Base-by-base conservation (phyloP, 2,329 filamentous ascomycete genomes). In the Annulohypoxylon truncatum region DNA sequence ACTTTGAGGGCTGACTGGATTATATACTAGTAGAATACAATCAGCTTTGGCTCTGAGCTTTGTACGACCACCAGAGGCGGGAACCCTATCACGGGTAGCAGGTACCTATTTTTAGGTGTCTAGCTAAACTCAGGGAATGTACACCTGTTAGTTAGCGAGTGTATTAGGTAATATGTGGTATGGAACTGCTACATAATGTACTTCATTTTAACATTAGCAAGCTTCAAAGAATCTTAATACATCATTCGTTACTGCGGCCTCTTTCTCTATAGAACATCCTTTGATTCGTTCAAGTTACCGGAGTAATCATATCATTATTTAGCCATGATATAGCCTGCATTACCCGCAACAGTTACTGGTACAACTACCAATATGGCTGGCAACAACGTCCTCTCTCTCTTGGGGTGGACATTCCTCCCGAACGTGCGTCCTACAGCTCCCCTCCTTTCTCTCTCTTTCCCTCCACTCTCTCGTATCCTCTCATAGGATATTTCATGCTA, bases 341-440 rank as follows among this genome's bases (percentile, higher is more conserved):
- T 47, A 4, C 56, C 15, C 12, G 46, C 42, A 62, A 42, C 12
- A 46, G 46, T 44, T 51, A 57, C 47, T 18, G 26, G 46, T 47
- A 44, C 52, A 35, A 60, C 53, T 59, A 62, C 55, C 51, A 38
- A 56, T 15, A 87, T 87, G 85, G 85, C 85, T 20, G 50, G 64
- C 42, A 75, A 63, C 29, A 77, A 81, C 56, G 71, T 86, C 53
- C 77, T 88, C 54, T 86, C 85, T 63, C 78, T 88, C 44, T 61
- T 87, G 72, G 85, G 85, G 73, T 88, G 86, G 86, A 80, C 80
- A 64, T 87, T 88, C 72, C 81, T 88, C 51, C 85, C 86, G 47
- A 80, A 81, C 55, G 85, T 87, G 77, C 51, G 83, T 50, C 42
- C 44, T 56, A 64, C n/a, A n/a, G n/a, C n/a, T n/a, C n/a, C n/a